Evolutionary conservation across 768 basidiomycete species (phyloP).

Genomic region (Leccinum arenicola): DNA sequence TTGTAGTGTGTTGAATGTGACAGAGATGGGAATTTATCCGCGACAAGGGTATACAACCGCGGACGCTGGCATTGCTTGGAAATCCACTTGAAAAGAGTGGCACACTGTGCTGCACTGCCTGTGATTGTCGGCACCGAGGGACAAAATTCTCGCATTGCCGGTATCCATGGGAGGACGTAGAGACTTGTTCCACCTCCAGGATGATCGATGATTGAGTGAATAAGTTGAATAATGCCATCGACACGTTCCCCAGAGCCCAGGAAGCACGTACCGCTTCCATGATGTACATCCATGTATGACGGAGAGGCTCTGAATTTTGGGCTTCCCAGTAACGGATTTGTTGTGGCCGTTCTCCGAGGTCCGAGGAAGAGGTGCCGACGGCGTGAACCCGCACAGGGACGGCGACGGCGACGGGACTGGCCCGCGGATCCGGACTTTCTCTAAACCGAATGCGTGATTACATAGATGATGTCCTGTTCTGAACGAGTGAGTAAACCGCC

Average conservation of each 20-base stretch:
- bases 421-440: neutral
- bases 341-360: neutral
- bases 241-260: neutral
- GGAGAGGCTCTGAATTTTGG: neutral
- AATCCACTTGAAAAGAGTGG: neutral
- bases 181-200: neutral
- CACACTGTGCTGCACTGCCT: neutral
- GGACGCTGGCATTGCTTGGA: neutral
- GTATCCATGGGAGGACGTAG: neutral
- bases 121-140: neutral
- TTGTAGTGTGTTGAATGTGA: neutral
- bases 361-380: neutral
- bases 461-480: no score
- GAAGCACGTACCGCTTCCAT: neutral
- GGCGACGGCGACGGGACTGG: neutral
- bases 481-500: no score
- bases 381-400: neutral
- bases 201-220: neutral
- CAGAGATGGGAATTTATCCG: neutral
- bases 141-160: neutral
- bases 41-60: neutral
- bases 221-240: neutral
- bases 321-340: neutral
- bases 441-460: neutral
- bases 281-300: neutral